These are phyloP conservation scores for Gleditsia sinensis DNA, from an alignment of 306 rosid genomes.

Conservation along the genomic window DNA sequence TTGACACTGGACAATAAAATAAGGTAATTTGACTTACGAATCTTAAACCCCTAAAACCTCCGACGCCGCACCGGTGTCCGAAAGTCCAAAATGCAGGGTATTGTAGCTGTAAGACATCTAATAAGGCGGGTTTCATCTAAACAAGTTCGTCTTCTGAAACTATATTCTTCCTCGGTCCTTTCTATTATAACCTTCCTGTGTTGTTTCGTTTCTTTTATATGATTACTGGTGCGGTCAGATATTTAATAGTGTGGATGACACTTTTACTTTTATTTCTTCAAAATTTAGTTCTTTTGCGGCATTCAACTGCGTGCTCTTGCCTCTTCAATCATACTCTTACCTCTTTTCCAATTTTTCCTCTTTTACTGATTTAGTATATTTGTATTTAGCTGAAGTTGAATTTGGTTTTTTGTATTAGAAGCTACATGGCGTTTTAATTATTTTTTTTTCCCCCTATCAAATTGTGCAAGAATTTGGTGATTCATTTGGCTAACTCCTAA, in stretches of 20 bases:
- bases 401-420: neutral
- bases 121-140: constrained; percentile 40
- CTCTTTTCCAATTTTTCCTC: constrained; percentile 1
- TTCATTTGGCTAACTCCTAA: constrained; percentile 31
- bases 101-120: constrained; percentile 45
- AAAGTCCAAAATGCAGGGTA: constrained; percentile 52
- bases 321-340: neutral
- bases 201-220: neutral
- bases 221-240: neutral
- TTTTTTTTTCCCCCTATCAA: neutral
- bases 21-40: neutral
- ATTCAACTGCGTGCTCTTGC: neutral
- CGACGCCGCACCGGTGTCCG: neutral
- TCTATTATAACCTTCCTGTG: neutral
- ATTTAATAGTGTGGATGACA: neutral
- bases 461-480: neutral
- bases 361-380: neutral
- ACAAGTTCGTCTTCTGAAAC: constrained; percentile 43
- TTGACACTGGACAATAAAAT: neutral
- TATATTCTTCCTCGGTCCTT: neutral
- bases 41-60: constrained; percentile 44
- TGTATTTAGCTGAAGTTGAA: neutral
- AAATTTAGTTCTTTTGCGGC: neutral
- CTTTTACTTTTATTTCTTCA: constrained; percentile 26
- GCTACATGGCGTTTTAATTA: neutral